These are phyloP conservation scores for Melaleuca quinquenervia DNA, from an alignment of 345 rosid species.

Conservation along the genomic window DNA sequence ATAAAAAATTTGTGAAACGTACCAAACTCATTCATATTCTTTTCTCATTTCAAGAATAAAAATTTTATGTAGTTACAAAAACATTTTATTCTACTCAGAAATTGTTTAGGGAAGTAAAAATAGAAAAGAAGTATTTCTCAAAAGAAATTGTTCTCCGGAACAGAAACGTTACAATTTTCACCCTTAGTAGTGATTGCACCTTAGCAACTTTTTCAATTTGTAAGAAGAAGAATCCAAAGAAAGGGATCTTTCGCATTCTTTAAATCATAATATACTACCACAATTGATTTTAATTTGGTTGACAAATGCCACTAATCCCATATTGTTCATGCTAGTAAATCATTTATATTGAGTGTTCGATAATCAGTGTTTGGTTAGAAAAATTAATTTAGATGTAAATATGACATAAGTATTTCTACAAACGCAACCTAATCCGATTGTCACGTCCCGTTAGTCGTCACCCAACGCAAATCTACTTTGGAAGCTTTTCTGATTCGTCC, in stretches of 20 bases:
- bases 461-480: not conserved
- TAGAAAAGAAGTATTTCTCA: too few relatives aligned
- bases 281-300: not conserved
- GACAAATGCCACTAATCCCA: not conserved
- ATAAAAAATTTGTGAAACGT: too few relatives aligned
- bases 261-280: not conserved
- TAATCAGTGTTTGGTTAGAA: not conserved
- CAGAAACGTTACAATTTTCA: too few relatives aligned
- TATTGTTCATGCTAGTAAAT: not conserved
- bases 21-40: too few relatives aligned
- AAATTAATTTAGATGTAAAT: not conserved
- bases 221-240: not conserved
- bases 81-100: too few relatives aligned
- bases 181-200: not conserved
- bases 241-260: not conserved
- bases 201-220: not conserved
- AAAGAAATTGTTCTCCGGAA: too few relatives aligned
- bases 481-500: not conserved
- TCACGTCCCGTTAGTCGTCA: not conserved
- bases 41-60: too few relatives aligned
- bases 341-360: not conserved
- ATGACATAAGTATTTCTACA: not conserved
- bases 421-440: not conserved
- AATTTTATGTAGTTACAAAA: too few relatives aligned
- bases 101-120: too few relatives aligned